Percentiles rank a stretch among this genome's conserved stretches.
phyloP scores from a whole-genome alignment of 75 land plant species.

The Pinus taeda region DNA sequence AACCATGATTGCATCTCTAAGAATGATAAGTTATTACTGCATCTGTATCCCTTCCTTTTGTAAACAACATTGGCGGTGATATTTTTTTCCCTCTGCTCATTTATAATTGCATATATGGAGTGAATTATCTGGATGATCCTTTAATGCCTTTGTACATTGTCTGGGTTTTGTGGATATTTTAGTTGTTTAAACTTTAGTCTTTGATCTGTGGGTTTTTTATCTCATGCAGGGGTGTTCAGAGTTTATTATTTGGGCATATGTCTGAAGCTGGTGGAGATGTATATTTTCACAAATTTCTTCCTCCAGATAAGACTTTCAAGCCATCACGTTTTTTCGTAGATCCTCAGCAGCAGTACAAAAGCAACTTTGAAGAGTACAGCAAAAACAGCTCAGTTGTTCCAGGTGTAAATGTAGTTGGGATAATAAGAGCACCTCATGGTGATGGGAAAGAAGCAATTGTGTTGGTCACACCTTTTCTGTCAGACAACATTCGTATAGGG shows the following conservation, averaged over 20 bases:
- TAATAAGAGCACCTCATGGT: constrained; percentile 83
- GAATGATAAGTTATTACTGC: too few relatives aligned
- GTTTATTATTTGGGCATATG: constrained; percentile 50
- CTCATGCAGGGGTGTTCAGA: constrained; percentile 50
- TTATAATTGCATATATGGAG: too few relatives aligned
- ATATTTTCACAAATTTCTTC: constrained; percentile 63
- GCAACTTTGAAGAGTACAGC: constrained; percentile 6
- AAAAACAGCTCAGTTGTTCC: constrained; percentile 21
- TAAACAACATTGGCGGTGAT: too few relatives aligned
- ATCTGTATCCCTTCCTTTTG: too few relatives aligned
- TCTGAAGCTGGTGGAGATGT: constrained; percentile 69
- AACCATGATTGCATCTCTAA: not conserved
- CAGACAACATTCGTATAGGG: constrained; percentile 24
- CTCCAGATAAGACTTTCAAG: constrained; percentile 44
- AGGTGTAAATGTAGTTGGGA: constrained; percentile 79
- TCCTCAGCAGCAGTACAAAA: constrained; percentile 11
- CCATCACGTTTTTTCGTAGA: constrained; percentile 66
- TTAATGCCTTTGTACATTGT: too few relatives aligned
- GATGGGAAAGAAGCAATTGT: constrained; percentile 97
- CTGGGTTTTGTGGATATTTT: too few relatives aligned
- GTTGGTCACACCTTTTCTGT: constrained; percentile 82
- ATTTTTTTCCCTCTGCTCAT: too few relatives aligned
- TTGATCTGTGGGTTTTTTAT: too few relatives aligned
- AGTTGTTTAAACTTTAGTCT: too few relatives aligned
- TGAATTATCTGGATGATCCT: too few relatives aligned